Evolutionary conservation across 1,284 basidiomycete species (phyloP), one percentile per base, ranked within the genome.

Genomic region (Ustilago loliicola): DNA sequence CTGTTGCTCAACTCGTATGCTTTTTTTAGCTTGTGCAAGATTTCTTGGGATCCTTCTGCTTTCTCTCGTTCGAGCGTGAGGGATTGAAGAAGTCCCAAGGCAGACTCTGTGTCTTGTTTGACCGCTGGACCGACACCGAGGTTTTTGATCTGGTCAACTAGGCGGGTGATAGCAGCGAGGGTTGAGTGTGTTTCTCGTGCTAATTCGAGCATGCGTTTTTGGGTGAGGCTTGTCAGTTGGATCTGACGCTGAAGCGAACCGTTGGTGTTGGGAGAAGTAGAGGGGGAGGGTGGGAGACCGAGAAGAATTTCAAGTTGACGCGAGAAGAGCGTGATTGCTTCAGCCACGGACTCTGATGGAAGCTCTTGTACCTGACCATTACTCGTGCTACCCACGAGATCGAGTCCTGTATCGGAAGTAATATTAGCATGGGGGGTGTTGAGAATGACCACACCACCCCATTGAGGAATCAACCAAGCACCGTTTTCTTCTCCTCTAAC

Each of bases 381-480:
- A 13, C 3, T 30, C 36, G 8, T 13, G 13, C 13, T 45, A 36
- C 40, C 40, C 1, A 19, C 10, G n/a, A 45, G 10, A 19, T 61
- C 19, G 13, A 38, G 10, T 5, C 58, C 32, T 1, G 36, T 42
- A 5, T 30, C 25, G 17, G 23, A n/a, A 30, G 11, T 19, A 15
- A 19, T 0, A 21, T 30, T 30, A 11, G 25, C 30, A 17, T 60
- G 53, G 0, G 54, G 38, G 10, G 36, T 27, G 15, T 97, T 95
- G 78, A 91, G 88, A 59, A 98, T 89, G 61, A 93, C 90, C 54
- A 99, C 93, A 17, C 94, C 93, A 47, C 97, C 96, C 92, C 94
- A 97, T 87, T 98, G 96, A 0, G 97, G 96, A 1, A 97, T 89
- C 27, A 98, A 89, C 89, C 98, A 99, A 10, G 93, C 91, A 1